Evolutionary conservation across 2,329 filamentous ascomycete species (phyloP).

Genomic region (Fusarium pseudonygamai): DNA sequence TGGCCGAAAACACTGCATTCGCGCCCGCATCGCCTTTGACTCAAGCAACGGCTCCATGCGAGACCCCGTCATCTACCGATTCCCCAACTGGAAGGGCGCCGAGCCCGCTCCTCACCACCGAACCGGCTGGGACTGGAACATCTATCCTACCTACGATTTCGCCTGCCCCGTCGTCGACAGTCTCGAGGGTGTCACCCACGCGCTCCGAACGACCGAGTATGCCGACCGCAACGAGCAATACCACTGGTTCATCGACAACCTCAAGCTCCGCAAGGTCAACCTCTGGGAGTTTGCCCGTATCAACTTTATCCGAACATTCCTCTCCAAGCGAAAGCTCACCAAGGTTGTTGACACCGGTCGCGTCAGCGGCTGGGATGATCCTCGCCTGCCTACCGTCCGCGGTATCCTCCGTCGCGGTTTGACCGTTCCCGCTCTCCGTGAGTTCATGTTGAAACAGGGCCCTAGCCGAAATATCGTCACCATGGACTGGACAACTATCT

Average conservation of each 20-base stretch:
- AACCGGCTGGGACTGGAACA: constrained; percentile 82
- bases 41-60: constrained; percentile 95
- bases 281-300: constrained; percentile 88
- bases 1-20: constrained; percentile 87
- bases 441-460: constrained; percentile 87
- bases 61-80: constrained; percentile 97
- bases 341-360: constrained; percentile 81
- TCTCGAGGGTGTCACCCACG: constrained; percentile 84
- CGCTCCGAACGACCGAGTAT: constrained; percentile 85
- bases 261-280: constrained; percentile 79
- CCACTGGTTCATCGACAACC: constrained; percentile 82
- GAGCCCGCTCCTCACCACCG: constrained; percentile 70
- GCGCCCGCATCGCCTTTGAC: constrained; percentile 91
- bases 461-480: constrained; percentile 85
- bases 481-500: constrained; percentile 83
- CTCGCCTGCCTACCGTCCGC: constrained; percentile 85
- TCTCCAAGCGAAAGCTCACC: constrained; percentile 87
- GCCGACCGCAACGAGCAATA: constrained; percentile 88
- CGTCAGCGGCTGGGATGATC: constrained; percentile 88
- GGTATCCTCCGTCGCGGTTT: constrained; percentile 82
- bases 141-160: constrained; percentile 89
- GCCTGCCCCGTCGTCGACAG: constrained; percentile 84
- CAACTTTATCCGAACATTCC: constrained; percentile 84
- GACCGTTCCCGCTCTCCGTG: constrained; percentile 80
- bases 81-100: constrained; percentile 69